phyloP scores from a whole-genome alignment of 768 basidiomycete genomes.

The Macrolepiota dolichaula region DNA sequence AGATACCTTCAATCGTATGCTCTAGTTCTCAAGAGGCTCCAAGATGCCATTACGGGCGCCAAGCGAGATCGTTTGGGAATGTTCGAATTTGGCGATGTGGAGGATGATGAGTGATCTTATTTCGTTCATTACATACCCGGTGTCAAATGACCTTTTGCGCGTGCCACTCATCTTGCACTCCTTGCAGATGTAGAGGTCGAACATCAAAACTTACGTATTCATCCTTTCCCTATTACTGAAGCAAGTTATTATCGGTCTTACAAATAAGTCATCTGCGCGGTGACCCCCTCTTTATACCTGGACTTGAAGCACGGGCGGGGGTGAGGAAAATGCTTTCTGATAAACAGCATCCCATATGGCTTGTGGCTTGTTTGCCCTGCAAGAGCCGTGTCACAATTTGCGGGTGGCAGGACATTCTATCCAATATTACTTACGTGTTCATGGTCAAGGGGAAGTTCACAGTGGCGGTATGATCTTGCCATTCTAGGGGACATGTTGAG shows the following conservation, averaged over 20 bases:
- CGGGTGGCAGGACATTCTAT: neutral
- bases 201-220: neutral
- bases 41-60: slow-evolving; percentile 56
- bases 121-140: neutral
- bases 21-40: slow-evolving; percentile 60
- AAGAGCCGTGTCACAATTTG: neutral
- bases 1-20: slow-evolving; percentile 72
- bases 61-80: slow-evolving; percentile 77
- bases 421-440: neutral
- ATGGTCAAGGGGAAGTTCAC: neutral
- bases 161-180: neutral
- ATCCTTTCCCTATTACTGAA: neutral
- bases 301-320: neutral
- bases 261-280: neutral
- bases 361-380: neutral
- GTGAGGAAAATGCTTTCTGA: neutral
- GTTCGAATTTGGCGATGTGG: slow-evolving; percentile 91
- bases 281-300: neutral
- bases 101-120: slow-evolving; percentile 52
- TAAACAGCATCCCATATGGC: neutral
- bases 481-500: neutral
- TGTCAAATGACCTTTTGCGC: too few relatives aligned
- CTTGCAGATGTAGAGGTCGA: neutral
- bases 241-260: neutral
- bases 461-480: neutral